These are phyloP conservation scores for Metschnikowia drakensbergensis DNA, from an alignment of 805 yeast species.

Conservation along the genomic window DNA sequence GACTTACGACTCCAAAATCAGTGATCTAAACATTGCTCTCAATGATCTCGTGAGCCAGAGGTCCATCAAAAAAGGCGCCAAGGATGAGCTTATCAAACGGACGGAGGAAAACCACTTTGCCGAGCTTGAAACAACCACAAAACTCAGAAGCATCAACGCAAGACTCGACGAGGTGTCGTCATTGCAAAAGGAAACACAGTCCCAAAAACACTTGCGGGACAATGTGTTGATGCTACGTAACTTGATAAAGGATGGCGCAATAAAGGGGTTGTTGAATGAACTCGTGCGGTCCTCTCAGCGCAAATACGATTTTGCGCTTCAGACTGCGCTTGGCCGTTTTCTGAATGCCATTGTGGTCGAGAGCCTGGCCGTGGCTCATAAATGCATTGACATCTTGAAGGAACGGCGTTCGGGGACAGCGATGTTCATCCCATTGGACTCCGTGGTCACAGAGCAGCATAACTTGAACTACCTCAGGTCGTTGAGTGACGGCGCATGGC, in stretches of 20 bases:
- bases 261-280: conserved; percentile 76
- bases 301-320: conserved; percentile 68
- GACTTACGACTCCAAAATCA: conserved; percentile 35
- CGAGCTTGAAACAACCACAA: conserved; percentile 60
- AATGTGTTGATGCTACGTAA: conserved; percentile 66
- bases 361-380: conserved; percentile 59
- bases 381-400: conserved; percentile 74
- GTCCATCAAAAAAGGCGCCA: conserved; percentile 24
- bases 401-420: conserved; percentile 84
- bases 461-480: conserved; percentile 54
- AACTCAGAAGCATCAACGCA: conserved; percentile 55
- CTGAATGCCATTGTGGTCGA: conserved; percentile 86
- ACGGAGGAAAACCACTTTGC: conserved; percentile 38
- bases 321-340: conserved; percentile 72
- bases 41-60: conserved; percentile 28
- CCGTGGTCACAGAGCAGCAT: conserved; percentile 53
- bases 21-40: conserved; percentile 28
- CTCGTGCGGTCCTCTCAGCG: conserved; percentile 72
- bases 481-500: conserved; percentile 51
- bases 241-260: conserved; percentile 69
- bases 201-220: conserved; percentile 68
- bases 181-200: conserved; percentile 67
- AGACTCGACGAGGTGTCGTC: conserved; percentile 72
- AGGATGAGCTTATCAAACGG: conserved; percentile 27
- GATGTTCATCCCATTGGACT: conserved; percentile 83